Base-by-base conservation (phyloP, 306 rosid genomes). In the Castanopsis chinensis region DNA sequence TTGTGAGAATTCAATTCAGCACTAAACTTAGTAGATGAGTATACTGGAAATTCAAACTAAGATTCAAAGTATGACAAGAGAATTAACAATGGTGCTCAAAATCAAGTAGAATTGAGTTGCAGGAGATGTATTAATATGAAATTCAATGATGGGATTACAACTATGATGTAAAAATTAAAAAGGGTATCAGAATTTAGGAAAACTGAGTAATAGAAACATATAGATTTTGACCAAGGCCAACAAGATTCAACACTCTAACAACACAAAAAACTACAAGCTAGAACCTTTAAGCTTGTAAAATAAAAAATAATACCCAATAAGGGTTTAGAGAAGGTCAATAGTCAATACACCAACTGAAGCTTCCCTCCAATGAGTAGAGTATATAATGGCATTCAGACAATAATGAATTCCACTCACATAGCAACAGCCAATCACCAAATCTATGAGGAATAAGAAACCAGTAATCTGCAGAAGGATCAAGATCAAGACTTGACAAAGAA, bases 401-500 rank as follows among this genome's bases (percentile, higher is more conserved):
- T 21, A 60, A 57, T 6, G n/a, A 52, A 54, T 25, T 30, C 55
- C 13, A 43, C 43, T 69, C 71, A 41, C 10, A 4, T 19, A 76
- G 41, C 68, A 75, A 49, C 45, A 76, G 80, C 43, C 37, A 27
- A 68, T 43, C 35, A 68, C 27, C 73, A 65, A 65, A 23, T 65
- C 56, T 15, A 43, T 35, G 21, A 28, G 27, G 57, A 71, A 72
- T 69, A 21, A 19, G 71, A 35, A 45, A 18, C 51, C 37, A 32
- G 28, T 41, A 19, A 18, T 1, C 74, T 55, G 55, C 59, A 43
- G 15, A 33, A 18, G 33, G 43, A n/a, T 64, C 82, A 52, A 64
- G 73, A 61, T 73, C 45, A 76, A 78, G 84, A 71, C 25, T 76
- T 69, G 13, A 68, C 70, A 73, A 2, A 53, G 45, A 80, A 53